Conservation (phyloP, 495 filamentous ascomycete genomes). For the Massariosphaeria phaeospora region DNA sequence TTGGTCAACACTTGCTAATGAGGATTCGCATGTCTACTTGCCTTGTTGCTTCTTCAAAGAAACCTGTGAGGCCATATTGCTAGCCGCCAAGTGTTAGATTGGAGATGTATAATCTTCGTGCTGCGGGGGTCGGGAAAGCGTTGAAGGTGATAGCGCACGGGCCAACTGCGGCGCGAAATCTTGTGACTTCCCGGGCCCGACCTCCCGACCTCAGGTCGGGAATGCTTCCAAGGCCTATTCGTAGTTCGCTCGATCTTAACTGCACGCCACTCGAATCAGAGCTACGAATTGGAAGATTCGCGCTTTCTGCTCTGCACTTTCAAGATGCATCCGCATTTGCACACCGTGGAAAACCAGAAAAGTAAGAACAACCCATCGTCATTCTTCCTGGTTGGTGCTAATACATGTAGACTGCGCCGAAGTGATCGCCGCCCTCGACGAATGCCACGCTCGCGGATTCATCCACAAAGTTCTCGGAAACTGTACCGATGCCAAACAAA, state of each 20-base stretch:
- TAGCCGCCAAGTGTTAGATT: not conserved
- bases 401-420: constrained; percentile 73
- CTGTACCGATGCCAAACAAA: constrained; percentile 79
- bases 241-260: too few relatives aligned
- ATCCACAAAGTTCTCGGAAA: constrained; percentile 79
- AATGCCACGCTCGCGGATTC: constrained; percentile 92
- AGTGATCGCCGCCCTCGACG: constrained; percentile 85
- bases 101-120: not conserved
- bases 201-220: not conserved
- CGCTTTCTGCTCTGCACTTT: too few relatives aligned
- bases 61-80: constrained; percentile 23
- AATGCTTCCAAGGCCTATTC: too few relatives aligned
- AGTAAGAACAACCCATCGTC: constrained; percentile 56
- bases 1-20: not conserved
- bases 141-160: constrained; percentile 12
- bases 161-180: constrained; percentile 23
- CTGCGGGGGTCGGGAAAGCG: not conserved
- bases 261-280: too few relatives aligned
- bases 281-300: too few relatives aligned
- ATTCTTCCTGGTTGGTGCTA: constrained; percentile 1
- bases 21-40: too few relatives aligned
- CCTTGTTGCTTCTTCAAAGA: constrained; percentile 59
- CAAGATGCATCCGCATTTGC: constrained; percentile 93
- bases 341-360: constrained; percentile 73
- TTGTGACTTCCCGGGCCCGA: constrained; percentile 16